phyloP scores from a whole-genome alignment of 805 yeast species.

The Teunomyces lycoperdinae region DNA sequence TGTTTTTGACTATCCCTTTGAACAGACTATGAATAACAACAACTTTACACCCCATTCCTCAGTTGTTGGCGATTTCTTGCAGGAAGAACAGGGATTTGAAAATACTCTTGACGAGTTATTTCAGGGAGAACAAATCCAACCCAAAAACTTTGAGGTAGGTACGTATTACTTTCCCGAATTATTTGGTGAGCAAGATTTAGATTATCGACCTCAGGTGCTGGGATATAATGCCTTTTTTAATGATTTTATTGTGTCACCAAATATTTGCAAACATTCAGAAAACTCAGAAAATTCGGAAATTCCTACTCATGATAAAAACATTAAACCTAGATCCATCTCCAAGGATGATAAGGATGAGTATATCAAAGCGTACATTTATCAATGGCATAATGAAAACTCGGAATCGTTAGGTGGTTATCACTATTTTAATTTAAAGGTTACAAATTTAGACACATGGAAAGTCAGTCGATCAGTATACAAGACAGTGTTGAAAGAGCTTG shows the following conservation, averaged over 20 bases:
- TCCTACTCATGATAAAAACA: background rate
- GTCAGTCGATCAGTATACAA: constrained; percentile 12
- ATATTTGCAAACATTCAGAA: background rate
- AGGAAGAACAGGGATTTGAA: background rate
- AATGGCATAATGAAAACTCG: constrained; percentile 3
- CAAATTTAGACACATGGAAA: constrained; percentile 7
- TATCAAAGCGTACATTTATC: background rate
- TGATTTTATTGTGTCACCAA: background rate
- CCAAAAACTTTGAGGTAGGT: background rate
- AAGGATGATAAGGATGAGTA: background rate
- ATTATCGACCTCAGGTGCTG: background rate
- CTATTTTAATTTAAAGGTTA: constrained; percentile 1
- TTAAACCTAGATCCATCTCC: background rate
- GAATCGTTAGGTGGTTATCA: background rate
- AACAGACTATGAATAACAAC: background rate
- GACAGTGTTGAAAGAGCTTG: constrained; percentile 15
- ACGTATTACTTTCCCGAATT: background rate
- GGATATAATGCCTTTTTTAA: background rate
- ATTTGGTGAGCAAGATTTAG: background rate
- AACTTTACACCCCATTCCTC: background rate
- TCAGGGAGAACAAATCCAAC: background rate
- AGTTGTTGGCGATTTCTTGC: background rate
- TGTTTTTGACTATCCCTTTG: background rate
- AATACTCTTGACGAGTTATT: background rate
- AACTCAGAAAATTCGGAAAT: background rate